Conservation (phyloP, 371 early-diverging fungal genomes). For the Mycotypha africana region DNA sequence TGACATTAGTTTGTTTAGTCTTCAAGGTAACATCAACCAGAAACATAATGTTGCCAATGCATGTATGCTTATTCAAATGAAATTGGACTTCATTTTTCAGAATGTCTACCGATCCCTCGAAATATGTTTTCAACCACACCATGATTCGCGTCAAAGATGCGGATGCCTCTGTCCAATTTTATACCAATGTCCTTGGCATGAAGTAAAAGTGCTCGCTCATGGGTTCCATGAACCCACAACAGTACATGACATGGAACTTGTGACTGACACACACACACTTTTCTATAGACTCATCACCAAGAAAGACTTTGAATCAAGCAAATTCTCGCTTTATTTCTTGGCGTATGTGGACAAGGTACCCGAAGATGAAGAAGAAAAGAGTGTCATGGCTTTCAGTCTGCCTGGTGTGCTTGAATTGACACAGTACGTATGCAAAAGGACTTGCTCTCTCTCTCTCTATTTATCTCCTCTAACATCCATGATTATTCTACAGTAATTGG, state of each 20-base stretch:
- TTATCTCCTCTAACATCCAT: no score
- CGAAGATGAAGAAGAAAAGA: constrained; percentile 47
- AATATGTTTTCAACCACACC: constrained; percentile 68
- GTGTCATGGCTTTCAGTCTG: constrained; percentile 49
- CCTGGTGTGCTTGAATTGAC: constrained; percentile 81
- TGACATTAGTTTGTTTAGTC: no score
- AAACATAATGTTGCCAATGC: no score
- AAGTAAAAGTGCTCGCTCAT: no score
- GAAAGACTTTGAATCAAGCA: constrained; percentile 52
- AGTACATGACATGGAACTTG: no score
- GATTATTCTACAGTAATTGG: constrained; percentile 55
- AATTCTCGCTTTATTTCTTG: constrained; percentile 71
- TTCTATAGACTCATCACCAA: constrained; percentile 48
- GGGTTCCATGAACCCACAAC: no score
- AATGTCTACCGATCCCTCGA: constrained; percentile 30
- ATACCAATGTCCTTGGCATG: constrained; percentile 78
- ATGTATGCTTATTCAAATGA: no score
- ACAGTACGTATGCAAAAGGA: constrained; percentile 69
- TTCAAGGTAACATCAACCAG: no score
- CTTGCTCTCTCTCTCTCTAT: no score
- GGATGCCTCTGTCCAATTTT: constrained; percentile 68
- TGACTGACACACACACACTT: no score
- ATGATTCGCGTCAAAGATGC: constrained; percentile 85
- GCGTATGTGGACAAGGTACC: constrained; percentile 58
- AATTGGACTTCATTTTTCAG: no score